phyloP scores from a whole-genome alignment of 2,329 filamentous ascomycete species.

The Colletotrichum chrysophilum region DNA sequence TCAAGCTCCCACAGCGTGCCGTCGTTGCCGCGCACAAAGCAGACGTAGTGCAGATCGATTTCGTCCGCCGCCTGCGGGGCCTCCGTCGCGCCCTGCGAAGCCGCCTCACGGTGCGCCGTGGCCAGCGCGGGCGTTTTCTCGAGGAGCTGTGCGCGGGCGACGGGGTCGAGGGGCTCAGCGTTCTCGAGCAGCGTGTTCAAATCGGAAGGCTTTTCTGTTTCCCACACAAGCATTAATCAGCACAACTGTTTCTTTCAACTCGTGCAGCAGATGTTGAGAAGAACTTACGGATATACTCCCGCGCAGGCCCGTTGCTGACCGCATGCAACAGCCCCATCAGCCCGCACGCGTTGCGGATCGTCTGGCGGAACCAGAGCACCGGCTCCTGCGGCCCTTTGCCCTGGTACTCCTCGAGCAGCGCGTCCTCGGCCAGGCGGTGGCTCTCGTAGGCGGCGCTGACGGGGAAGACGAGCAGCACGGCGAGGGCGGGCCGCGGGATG shows the following conservation, averaged over 20 bases:
- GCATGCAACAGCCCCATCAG: slow-evolving; percentile 88
- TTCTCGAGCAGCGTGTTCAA: slow-evolving; percentile 70
- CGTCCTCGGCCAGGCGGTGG: slow-evolving; percentile 77
- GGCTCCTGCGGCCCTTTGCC: slow-evolving; percentile 73
- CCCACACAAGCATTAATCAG: neutral
- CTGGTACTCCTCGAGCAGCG: slow-evolving; percentile 63
- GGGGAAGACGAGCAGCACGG: slow-evolving; percentile 91
- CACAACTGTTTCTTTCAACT: neutral
- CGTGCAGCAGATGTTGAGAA: neutral
- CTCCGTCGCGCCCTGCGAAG: slow-evolving; percentile 75
- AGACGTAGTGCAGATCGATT: slow-evolving; percentile 95
- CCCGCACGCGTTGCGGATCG: slow-evolving; percentile 91
- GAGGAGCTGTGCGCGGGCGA: slow-evolving; percentile 72
- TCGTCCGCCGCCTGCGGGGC: slow-evolving; percentile 81
- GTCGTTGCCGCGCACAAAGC: slow-evolving; percentile 80
- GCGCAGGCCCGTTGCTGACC: slow-evolving; percentile 76
- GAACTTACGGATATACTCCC: slow-evolving; percentile 61
- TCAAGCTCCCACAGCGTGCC: slow-evolving; percentile 68
- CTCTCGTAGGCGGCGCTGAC: slow-evolving; percentile 80
- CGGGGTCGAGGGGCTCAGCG: slow-evolving; percentile 73
- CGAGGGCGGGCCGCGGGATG: slow-evolving; percentile 85
- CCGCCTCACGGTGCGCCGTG: slow-evolving; percentile 78
- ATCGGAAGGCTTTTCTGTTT: slow-evolving; percentile 53
- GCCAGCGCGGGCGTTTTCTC: slow-evolving; percentile 81
- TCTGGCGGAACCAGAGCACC: slow-evolving; percentile 94